Base-by-base conservation (phyloP, 2,329 filamentous ascomycete species). In the Colletotrichum tabaci region DNA sequence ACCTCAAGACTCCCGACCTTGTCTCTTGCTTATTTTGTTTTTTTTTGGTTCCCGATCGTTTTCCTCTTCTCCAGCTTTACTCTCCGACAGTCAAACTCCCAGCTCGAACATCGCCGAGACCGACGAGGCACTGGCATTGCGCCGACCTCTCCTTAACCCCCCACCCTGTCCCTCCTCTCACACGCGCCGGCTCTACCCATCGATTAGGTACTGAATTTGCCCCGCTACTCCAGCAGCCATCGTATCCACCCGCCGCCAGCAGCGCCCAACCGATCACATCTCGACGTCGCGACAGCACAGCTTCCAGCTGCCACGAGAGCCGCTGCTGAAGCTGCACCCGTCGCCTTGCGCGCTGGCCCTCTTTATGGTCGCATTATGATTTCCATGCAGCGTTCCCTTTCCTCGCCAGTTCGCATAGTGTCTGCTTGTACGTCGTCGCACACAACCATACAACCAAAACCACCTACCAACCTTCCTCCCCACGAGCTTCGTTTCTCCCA, bases 311-410 rank as follows among this genome's bases (percentile, higher is more conserved):
- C 46, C 42, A 21, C 50, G 12, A 74, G 73, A 73, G 76, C 74
- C 79, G 78, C 76, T 79, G 75, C 77, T 79, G 73, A 80, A 78
- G 80, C 83, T 82, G 78, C 76, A 35, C 76, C 79, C 78, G 78
- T 74, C 75, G 77, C 77, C 73, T 26, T 56, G 74, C 69, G 74
- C 69, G 68, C 70, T 75, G 74, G 75, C 61, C 66, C 75, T 74
- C 77, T 80, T 78, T 78, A 86, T 86, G 84, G 83, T 80, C 80
- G 81, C 85, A 87, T 80, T 69, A 76, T 90, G 87, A 87, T 88
- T 80, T 87, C 88, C 82, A 89, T 90, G 88, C 87, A 90, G 82
- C 87, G 87, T 77, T 90, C 88, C 74, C 84, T 88, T 74, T 91
- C 90, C 75, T 91, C 90, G 80, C 87, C 89, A 77, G 88, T 89